phyloP scores from a whole-genome alignment of 495 filamentous ascomycete genomes.

The Bryoglossum gracile region DNA sequence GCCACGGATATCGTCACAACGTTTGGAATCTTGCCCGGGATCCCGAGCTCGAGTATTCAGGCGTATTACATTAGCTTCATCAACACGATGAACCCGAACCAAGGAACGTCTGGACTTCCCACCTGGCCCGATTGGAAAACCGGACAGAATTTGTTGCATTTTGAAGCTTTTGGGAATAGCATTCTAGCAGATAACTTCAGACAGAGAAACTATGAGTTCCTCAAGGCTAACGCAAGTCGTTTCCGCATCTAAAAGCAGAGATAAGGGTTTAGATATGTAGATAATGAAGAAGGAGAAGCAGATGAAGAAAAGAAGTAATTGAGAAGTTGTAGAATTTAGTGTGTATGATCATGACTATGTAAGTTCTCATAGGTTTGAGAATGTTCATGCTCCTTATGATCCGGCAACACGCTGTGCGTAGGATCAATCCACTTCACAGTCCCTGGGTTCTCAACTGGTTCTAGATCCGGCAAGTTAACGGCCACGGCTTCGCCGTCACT shows the following conservation, averaged over 20 bases:
- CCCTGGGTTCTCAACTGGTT: conserved; percentile 31
- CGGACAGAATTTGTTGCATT: conserved; percentile 48
- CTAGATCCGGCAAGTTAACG: conserved; percentile 30
- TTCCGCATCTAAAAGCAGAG: conserved; percentile 40
- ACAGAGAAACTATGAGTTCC: conserved; percentile 36
- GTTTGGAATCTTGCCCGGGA: conserved; percentile 7
- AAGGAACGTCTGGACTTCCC: conserved; percentile 31
- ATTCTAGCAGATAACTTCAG: conserved; percentile 57
- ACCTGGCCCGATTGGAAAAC: conserved; percentile 56
- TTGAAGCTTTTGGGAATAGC: conserved; percentile 36
- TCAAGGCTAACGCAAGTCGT: conserved; percentile 35
- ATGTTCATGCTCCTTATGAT: conserved; percentile 3
- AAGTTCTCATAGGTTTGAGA: conserved; percentile 1
- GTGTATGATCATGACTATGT: background rate
- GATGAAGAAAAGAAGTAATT: too few species aligned
- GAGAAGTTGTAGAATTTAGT: too few species aligned
- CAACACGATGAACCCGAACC: conserved; percentile 57
- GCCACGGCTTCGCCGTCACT: conserved; percentile 32
- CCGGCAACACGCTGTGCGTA: conserved; percentile 26
- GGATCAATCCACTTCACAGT: conserved; percentile 34
- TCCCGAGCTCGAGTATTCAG: conserved; percentile 49
- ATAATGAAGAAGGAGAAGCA: too few species aligned
- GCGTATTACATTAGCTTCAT: conserved; percentile 60
- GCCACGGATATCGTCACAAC: conserved; percentile 41
- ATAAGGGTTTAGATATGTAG: too few species aligned